Base-by-base conservation (phyloP, 2,329 filamentous ascomycete genomes). In the Lasiodiplodia sp. region DNA sequence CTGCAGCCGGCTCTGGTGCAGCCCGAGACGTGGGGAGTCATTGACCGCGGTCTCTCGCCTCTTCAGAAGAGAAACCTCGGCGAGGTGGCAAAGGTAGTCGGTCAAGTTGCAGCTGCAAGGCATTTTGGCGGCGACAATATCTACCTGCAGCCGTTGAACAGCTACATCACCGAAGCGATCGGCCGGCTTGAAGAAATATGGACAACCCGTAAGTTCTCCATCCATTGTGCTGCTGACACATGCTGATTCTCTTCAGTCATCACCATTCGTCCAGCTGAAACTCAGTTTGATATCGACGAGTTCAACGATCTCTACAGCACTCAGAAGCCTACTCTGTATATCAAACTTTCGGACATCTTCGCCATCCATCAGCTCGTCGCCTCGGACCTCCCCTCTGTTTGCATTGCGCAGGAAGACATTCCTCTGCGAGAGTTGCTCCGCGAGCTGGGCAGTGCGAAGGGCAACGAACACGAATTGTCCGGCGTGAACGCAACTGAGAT, bases 271-370 rank as follows among this genome's bases (percentile, higher is more conserved):
- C 91, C 96, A 74, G 92, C 93, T 0, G 96, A 99, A 80, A 87
- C 89, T 65, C 96, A 96, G 28, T 99, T 98, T 77, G 94, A 98
- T 79, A 97, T 99, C 78, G 96, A 99, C 77, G 96, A 98, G 78
- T 99, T 96, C 87, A 98, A 97, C 78, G 96, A 99, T 76, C 86
- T 99, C 7, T 98, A 98, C 77, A 92, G 95, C 68, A 94, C 96
- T 79, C 96, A 94, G 71, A 97, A 97, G 80, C 96, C 96, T 7
- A 98, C 95, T 0, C 86, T 99, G n/a, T 99, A 98, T 83, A 97
- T 99, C 84, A 99, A 99, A 83, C 95, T 99, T 88, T 88, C 92
- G 18, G 96, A 99, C 78, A 94, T 99, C 68, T 98, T 99, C 78
- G 92, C 95, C 60, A 95, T 99, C 69, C 96, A 99, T 81, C 93